Percentiles rank a stretch among this genome's conserved stretches.
phyloP scores from a whole-genome alignment of 768 basidiomycete species.

The Mycena venus region DNA sequence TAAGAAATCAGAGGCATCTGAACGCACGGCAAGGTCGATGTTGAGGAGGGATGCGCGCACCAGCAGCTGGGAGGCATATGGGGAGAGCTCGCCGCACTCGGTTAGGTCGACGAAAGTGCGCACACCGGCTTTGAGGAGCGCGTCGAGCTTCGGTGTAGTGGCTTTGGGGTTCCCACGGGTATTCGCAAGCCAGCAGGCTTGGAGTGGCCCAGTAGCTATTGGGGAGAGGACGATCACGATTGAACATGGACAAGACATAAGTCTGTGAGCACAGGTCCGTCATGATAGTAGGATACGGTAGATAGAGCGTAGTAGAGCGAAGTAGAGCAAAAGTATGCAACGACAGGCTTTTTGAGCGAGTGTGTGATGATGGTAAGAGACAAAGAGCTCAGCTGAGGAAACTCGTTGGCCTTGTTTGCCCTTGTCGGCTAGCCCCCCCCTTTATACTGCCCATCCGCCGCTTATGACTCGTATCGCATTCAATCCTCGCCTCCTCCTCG shows the following conservation, averaged over 20 bases:
- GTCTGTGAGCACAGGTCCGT: slow-evolving; percentile 6
- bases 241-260: slow-evolving; percentile 13
- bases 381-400: slow-evolving; percentile 20
- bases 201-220: slow-evolving; percentile 90
- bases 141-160: slow-evolving; percentile 78
- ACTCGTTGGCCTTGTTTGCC: neutral
- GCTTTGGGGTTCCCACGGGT: slow-evolving; percentile 79
- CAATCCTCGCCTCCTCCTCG: slow-evolving; percentile 7
- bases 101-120: slow-evolving; percentile 89
- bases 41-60: slow-evolving; percentile 66
- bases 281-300: neutral
- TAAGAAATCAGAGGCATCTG: neutral
- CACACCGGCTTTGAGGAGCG: slow-evolving; percentile 77
- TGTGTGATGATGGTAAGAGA: slow-evolving; percentile 24
- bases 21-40: slow-evolving; percentile 54
- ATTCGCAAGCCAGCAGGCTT: slow-evolving; percentile 82
- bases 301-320: neutral
- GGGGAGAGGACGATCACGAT: slow-evolving; percentile 72
- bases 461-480: neutral
- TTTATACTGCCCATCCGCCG: neutral
- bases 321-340: slow-evolving; percentile 18
- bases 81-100: slow-evolving; percentile 81
- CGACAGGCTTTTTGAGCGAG: slow-evolving; percentile 11
- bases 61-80: slow-evolving; percentile 70
- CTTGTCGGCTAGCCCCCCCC: neutral